Evolutionary conservation across 345 rosid genomes (phyloP), one percentile per base, ranked within the genome.

Genomic region (Luvunga scandens): DNA sequence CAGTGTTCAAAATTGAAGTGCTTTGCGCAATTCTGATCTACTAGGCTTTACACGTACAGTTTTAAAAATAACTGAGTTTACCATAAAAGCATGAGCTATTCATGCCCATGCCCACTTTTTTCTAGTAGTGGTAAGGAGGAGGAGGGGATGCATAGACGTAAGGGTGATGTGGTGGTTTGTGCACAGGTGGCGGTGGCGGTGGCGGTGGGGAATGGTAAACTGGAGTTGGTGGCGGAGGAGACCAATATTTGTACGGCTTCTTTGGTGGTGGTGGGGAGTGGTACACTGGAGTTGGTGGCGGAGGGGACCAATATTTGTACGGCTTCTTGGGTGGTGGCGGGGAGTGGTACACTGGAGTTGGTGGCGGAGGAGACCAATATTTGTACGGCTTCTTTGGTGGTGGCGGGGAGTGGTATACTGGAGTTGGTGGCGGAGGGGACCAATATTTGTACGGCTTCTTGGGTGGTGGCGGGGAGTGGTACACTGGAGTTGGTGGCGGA

Each of bases 41-140:
- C 1, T 45, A 45, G 50, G 5, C 50, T 45, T 45, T 45, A 13
- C 50, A 13, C 13, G 18, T 13, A 3, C 57, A 53, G 57, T 53
- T 50, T 4, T 53, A 18, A 53, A 53, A 10, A 66, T 56, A n/a
- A 36, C 21, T 34, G 28, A 38, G 18, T 42, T 73, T 53, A 53
- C 85, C 86, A 45, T 81, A 39, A 71, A 63, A 0, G 57, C 9
- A 73, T 45, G 50, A 63, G 19, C 56, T 16, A 50, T 25, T 36
- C 57, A 69, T 45, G 55, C 27, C 28, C 42, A 21, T 55, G n/a
- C n/a, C n/a, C n/a, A n/a, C n/a, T n/a, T n/a, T n/a, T 8, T 16
- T 75, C 82, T 83, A 87, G 87, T 85, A 85, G 91, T 84, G 91
- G 83, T 86, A 59, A 75, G 92, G 91, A 75, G 93, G 92, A 78